These are phyloP conservation scores for Diaporthe ilicicola DNA, from an alignment of 2,329 filamentous ascomycete genomes.

Conservation along the genomic window DNA sequence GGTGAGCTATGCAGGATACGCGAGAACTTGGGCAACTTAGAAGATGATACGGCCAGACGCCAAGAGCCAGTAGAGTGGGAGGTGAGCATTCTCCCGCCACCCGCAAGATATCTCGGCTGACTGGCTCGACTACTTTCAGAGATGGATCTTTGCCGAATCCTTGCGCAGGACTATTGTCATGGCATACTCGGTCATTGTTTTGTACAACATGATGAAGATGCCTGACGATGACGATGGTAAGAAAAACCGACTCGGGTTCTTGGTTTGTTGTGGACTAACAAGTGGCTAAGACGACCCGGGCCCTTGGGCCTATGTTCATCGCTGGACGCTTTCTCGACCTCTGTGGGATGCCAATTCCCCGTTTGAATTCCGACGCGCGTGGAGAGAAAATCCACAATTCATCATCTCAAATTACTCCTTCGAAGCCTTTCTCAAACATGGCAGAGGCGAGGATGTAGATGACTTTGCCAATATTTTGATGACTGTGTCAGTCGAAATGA, in stretches of 20 bases:
- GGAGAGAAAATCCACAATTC: not conserved
- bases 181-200: slow-evolving; percentile 39
- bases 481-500: not conserved
- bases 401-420: slow-evolving; percentile 3
- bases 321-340: not conserved
- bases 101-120: not conserved
- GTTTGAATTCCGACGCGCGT: not conserved
- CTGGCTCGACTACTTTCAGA: slow-evolving; percentile 33
- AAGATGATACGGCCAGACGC: not conserved
- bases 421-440: not conserved
- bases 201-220: slow-evolving; percentile 41
- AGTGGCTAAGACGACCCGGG: not conserved
- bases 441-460: slow-evolving; percentile 4
- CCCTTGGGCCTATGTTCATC: slow-evolving; percentile 2
- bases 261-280: not conserved
- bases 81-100: not conserved
- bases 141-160: slow-evolving; percentile 47
- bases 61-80: not conserved
- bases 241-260: fast-evolving
- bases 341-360: not conserved
- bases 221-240: not conserved
- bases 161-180: slow-evolving; percentile 44
- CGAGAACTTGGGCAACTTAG: slow-evolving; percentile 20
- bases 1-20: slow-evolving; percentile 10
- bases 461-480: not conserved